These are phyloP conservation scores for Tuber aestivum DNA, from an alignment of 495 filamentous ascomycete species.

Conservation along the genomic window DNA sequence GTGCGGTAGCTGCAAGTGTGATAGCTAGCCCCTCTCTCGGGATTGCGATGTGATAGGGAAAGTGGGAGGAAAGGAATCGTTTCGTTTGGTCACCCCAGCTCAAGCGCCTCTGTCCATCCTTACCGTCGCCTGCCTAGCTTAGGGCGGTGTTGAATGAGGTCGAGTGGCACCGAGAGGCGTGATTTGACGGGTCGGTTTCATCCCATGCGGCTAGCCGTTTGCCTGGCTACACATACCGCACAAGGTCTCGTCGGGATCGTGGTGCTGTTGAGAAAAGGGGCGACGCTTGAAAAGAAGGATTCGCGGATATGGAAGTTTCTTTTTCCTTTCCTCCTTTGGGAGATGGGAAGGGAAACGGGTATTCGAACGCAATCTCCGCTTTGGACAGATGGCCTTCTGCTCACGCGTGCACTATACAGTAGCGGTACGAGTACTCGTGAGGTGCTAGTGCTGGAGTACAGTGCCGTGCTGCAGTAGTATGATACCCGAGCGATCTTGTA, in stretches of 20 bases:
- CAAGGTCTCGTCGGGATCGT: slow-evolving; percentile 27
- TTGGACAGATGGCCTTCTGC: neutral
- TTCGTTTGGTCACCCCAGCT: neutral
- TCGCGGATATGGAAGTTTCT: slow-evolving; percentile 37
- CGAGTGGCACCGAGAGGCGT: neutral
- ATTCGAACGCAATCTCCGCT: neutral
- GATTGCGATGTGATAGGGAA: neutral
- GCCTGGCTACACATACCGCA: slow-evolving; percentile 37
- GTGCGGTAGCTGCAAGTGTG: neutral
- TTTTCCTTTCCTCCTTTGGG: slow-evolving; percentile 32
- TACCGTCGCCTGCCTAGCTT: neutral
- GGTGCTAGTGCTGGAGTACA: too few relatives aligned
- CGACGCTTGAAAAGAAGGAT: slow-evolving; percentile 8
- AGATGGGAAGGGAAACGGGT: neutral
- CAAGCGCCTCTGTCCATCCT: neutral
- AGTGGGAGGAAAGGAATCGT: neutral
- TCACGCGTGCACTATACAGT: neutral
- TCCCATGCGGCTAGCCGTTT: slow-evolving; percentile 33
- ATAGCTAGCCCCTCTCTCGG: neutral
- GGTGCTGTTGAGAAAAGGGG: slow-evolving; percentile 17
- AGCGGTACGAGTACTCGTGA: too few relatives aligned
- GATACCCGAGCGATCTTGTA: neutral
- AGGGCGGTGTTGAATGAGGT: neutral
- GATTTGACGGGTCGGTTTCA: slow-evolving; percentile 35
- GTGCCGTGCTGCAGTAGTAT: neutral